Evolutionary conservation across 345 rosid species (phyloP), one percentile per base, ranked within the genome.

Genomic region (Rhodomyrtus tomentosa): DNA sequence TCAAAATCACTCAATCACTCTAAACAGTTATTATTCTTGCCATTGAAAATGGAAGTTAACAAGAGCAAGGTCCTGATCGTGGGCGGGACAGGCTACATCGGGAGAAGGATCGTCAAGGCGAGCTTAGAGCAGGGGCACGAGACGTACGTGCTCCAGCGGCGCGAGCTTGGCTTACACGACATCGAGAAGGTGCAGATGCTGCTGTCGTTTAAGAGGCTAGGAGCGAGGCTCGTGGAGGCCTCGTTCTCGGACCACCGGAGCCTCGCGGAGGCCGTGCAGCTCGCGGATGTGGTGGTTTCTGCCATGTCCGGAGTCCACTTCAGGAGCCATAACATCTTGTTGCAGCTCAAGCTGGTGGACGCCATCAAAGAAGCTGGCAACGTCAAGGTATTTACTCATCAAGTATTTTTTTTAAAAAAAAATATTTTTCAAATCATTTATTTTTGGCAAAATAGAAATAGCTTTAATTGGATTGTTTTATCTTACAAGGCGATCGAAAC

Each of bases 361-460:
- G 96, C 96, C 86, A 93, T 93, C 87, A 92, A 90, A 86, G 90
- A 91, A 81, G 96, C 96, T 1, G 94, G 94, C 55, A 93, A 93
- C 16, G 85, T 93, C 45, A 91, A 92, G 94, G 96, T 93, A 84
- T 12, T 10, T 6, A 20, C 51, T 50, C 51, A 50, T 50, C 11
- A 50, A 50, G 51, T 50, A 13, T 11, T 50, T 50, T 50, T 50
- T 13, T 50, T 11, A 50, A 11, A 11, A 50, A 13, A 1, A 2
- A 45, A 45, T 45, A 9, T 45, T 45, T 45, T 45, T 45, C 11
- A 45, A 45, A 45, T 45, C 8, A 45, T 45, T 45, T 11, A 45
- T 45, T 45, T 45, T 45, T 45, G 0, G 10, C 10, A 9, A 45
- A 45, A 45, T 50, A 50, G 9, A 45, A 45, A 45, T 45, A 7